phyloP scores from a whole-genome alignment of 2,329 filamentous ascomycete genomes.

The Colletotrichum echinochloae region DNA sequence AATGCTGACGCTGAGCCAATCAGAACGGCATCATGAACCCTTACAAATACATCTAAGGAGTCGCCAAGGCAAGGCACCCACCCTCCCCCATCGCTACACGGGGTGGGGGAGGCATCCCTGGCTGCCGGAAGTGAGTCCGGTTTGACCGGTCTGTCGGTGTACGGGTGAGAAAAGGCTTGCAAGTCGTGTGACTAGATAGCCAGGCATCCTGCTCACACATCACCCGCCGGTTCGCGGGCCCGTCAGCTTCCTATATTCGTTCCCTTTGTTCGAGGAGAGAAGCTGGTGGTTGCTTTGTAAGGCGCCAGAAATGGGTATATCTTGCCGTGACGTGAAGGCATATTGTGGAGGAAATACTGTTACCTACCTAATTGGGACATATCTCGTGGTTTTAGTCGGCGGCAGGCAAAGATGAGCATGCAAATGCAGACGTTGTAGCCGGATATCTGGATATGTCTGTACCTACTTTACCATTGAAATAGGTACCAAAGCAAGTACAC shows the following conservation, averaged over 20 bases:
- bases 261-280: background rate
- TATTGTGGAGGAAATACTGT: constrained; percentile 11
- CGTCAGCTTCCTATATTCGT: background rate
- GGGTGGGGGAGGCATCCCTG: background rate
- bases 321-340: background rate
- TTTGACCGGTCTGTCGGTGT: constrained; percentile 15
- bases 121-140: constrained; percentile 13
- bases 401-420: constrained; percentile 11
- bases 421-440: constrained; percentile 4
- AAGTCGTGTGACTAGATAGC: constrained; percentile 13
- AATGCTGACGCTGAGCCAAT: constrained; percentile 39
- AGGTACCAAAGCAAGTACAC: constrained; percentile 18
- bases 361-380: constrained; percentile 34
- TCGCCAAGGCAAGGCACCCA: constrained; percentile 29
- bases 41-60: constrained; percentile 87
- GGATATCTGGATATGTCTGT: constrained; percentile 20
- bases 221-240: background rate
- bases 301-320: background rate
- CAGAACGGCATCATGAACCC: constrained; percentile 99
- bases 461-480: constrained; percentile 8
- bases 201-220: background rate
- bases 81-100: constrained; percentile 15
- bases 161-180: constrained; percentile 9
- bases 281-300: constrained; percentile 15
- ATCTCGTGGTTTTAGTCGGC: constrained; percentile 22